Evolutionary conservation across 192 early-diverging fungal species (phyloP).

Genomic region (Phycomyces blakesleeanus): DNA sequence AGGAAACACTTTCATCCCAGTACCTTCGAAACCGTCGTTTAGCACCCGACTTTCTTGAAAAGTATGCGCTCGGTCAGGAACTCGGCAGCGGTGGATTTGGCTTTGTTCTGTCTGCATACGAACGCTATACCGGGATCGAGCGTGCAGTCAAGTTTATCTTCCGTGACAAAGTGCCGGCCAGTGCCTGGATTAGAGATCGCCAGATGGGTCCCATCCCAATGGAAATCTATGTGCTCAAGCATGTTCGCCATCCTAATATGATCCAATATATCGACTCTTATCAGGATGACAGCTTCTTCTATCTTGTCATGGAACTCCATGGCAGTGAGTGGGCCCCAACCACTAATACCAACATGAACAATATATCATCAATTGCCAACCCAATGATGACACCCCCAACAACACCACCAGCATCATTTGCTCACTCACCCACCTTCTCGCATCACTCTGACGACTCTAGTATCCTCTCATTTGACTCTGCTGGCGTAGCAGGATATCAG

Average conservation of each 20-base stretch:
- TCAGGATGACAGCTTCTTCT: conserved; percentile 44
- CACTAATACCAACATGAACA: neutral
- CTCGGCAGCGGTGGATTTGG: conserved; percentile 71
- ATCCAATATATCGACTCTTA: conserved; percentile 55
- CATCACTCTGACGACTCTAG: conserved; percentile 19
- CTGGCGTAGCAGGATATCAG: too few relatives aligned
- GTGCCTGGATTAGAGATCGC: conserved; percentile 45
- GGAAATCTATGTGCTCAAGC: conserved; percentile 50
- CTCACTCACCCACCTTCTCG: conserved; percentile 23
- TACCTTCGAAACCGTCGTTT: neutral
- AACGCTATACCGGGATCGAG: conserved; percentile 46
- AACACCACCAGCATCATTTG: conserved; percentile 11
- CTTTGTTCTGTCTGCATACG: conserved; percentile 57
- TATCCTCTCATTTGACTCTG: neutral
- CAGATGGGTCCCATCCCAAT: conserved; percentile 46
- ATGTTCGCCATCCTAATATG: conserved; percentile 59
- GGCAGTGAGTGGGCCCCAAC: conserved; percentile 43
- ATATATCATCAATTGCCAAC: neutral
- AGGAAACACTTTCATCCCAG: neutral
- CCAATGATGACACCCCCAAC: neutral
- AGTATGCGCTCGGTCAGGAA: conserved; percentile 49
- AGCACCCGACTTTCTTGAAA: conserved; percentile 5
- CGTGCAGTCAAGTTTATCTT: conserved; percentile 77
- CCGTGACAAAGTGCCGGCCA: conserved; percentile 46
- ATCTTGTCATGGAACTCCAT: conserved; percentile 58